These are phyloP conservation scores for Serendipita sp. DNA, from an alignment of 768 basidiomycete genomes.

Conservation along the genomic window DNA sequence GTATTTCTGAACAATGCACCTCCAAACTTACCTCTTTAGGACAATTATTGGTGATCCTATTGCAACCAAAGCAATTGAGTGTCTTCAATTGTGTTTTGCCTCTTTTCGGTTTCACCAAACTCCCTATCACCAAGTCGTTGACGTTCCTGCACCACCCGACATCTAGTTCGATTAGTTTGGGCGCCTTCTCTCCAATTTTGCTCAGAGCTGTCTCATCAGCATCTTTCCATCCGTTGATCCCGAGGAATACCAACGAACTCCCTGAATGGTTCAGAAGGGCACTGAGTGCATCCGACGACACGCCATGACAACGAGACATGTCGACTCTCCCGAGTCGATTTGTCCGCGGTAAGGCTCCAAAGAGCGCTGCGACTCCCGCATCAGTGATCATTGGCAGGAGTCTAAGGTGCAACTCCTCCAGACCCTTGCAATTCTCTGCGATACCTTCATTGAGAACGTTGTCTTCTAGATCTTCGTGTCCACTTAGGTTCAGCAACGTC, in stretches of 20 bases:
- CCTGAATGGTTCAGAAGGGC: constrained; percentile 60
- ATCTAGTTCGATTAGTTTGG: constrained; percentile 45
- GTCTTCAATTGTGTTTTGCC: constrained; percentile 20
- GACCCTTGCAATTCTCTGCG: constrained; percentile 27
- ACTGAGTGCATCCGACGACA: constrained; percentile 37
- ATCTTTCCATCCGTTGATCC: constrained; percentile 66
- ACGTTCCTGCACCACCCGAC: constrained; percentile 73
- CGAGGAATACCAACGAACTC: constrained; percentile 36
- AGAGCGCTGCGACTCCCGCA: constrained; percentile 52
- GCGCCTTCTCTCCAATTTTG: constrained; percentile 22
- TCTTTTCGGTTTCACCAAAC: constrained; percentile 27
- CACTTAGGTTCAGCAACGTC: constrained; percentile 52
- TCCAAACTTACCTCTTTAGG: constrained; percentile 31
- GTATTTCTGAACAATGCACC: too few relatives aligned
- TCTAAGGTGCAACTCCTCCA: constrained; percentile 40
- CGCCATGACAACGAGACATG: constrained; percentile 43
- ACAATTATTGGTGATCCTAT: constrained; percentile 30
- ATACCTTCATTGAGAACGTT: constrained; percentile 46
- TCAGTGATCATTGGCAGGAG: constrained; percentile 51
- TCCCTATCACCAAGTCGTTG: constrained; percentile 70
- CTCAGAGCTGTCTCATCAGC: constrained; percentile 36
- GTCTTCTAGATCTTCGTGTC: constrained; percentile 48
- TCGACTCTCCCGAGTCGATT: constrained; percentile 38
- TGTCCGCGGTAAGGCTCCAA: constrained; percentile 25
- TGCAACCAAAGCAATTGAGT: constrained; percentile 43